Evolutionary conservation across 768 basidiomycete genomes (phyloP).

Genomic region (Suillus variegatus): DNA sequence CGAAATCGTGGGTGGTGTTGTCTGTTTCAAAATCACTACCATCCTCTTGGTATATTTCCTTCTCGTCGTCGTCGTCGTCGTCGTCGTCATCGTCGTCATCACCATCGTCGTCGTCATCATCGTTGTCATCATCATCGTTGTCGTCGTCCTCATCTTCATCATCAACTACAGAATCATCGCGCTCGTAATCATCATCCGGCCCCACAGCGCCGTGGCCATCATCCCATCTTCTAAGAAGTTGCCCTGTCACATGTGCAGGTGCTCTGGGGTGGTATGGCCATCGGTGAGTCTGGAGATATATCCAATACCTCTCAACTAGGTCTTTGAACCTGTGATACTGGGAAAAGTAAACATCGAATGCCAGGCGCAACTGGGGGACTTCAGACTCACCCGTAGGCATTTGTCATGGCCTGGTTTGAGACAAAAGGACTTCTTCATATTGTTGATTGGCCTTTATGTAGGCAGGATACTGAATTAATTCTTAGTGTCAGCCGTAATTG

Average conservation of each 20-base stretch:
- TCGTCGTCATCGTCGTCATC: no score
- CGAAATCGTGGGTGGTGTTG: no score
- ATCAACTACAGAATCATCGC: conserved; percentile 2
- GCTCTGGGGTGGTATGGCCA: neutral
- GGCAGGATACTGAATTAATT: conserved; percentile 13
- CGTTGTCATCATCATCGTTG: no score
- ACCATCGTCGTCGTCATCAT: no score
- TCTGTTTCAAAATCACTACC: no score
- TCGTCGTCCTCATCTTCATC: no score
- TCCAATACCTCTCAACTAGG: neutral
- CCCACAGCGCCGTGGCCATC: conserved; percentile 6
- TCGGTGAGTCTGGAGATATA: neutral
- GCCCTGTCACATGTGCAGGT: neutral
- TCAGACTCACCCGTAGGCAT: neutral
- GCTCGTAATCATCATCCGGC: neutral
- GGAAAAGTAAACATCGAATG: neutral
- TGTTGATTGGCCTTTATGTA: no score
- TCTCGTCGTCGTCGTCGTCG: no score
- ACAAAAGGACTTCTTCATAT: conserved; percentile 24
- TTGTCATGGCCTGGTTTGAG: neutral
- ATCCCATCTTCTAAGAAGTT: conserved; percentile 3
- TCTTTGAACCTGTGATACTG: conserved; percentile 3
- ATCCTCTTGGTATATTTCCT: no score
- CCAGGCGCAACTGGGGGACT: neutral
- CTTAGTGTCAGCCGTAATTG: neutral